Conservation (phyloP, 2,329 filamentous ascomycete species). For the Orbilia javanica region DNA sequence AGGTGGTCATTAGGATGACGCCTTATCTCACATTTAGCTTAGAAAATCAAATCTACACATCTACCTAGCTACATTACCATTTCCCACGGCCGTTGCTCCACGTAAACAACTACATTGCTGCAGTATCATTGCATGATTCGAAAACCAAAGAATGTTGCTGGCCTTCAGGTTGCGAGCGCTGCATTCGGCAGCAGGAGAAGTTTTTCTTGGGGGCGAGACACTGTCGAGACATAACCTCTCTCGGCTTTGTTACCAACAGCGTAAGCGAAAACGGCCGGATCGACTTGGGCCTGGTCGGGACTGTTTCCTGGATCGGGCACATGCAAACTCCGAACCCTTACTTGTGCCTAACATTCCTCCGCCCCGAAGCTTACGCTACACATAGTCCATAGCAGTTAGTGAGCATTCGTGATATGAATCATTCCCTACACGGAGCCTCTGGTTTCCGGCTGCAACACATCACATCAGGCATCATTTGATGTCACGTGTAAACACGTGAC, state of each 20-base stretch:
- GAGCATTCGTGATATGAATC: background rate
- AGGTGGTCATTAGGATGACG: background rate
- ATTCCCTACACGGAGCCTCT: background rate
- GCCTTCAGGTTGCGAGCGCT: background rate
- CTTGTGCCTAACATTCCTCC: background rate
- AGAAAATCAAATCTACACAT: background rate
- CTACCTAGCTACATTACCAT: too few relatives aligned
- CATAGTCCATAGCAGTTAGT: background rate
- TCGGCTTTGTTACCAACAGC: background rate
- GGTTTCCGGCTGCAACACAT: background rate
- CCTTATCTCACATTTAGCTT: background rate
- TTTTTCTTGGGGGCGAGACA: background rate
- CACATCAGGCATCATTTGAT: background rate
- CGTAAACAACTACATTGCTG: background rate
- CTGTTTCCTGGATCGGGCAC: slow-evolving; percentile 27
- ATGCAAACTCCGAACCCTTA: slow-evolving; percentile 23
- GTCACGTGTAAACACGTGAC: background rate
- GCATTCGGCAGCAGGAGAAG: background rate
- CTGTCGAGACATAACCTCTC: background rate
- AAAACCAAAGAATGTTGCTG: background rate
- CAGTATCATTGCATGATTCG: background rate
- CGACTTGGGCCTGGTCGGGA: slow-evolving; percentile 5
- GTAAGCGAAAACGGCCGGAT: slow-evolving; percentile 14
- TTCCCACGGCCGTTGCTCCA: too few relatives aligned
- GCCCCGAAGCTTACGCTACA: background rate